Evolutionary conservation across 345 rosid species (phyloP), one percentile per base, ranked within the genome.

Genomic region (Excoecaria agallocha): DNA sequence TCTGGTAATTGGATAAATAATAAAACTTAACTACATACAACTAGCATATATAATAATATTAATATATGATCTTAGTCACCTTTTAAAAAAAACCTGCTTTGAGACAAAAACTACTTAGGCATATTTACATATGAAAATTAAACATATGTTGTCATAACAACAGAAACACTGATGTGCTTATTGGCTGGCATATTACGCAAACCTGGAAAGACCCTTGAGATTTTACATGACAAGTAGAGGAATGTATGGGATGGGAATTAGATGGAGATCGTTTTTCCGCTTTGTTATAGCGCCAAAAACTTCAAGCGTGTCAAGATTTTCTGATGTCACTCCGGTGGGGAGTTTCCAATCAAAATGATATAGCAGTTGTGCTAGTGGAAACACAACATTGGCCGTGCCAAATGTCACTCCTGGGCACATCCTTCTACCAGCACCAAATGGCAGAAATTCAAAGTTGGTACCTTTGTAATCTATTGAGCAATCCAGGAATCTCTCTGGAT

Each of bases 391-490:
- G 37, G 22, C 46, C 30, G 37, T 37, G 66, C 45, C 66, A 37
- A 69, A 70, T 17, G 58, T n/a, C n/a, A 54, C 55, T 12, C 63
- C 73, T 35, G 63, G 73, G 7, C 73, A 70, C 13, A 55, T 70
- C 62, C 74, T 71, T 37, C 74, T 71, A 45, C 74, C 57, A 20
- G 55, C 66, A 58, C 74, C 74, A 59, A 71, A 71, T 43, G 74
- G 74, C 1, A 46, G 13, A 10, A 71, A 49, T 49, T 71, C 74
- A 46, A 58, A 71, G 46, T 71, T 59, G 5, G 39, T 30, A 11
- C 66, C 74, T 30, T 71, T 71, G 35, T 58, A 58, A 61, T 71
- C 74, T 12, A 71, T 71, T 45, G 56, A 46, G 12, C 55, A 11
- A 71, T 71, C 66, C 6, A 58, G 17, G 8, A 71, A 71, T 61